Conservation (phyloP, 1,284 basidiomycete species). For the Quambalaria eucalypti region DNA sequence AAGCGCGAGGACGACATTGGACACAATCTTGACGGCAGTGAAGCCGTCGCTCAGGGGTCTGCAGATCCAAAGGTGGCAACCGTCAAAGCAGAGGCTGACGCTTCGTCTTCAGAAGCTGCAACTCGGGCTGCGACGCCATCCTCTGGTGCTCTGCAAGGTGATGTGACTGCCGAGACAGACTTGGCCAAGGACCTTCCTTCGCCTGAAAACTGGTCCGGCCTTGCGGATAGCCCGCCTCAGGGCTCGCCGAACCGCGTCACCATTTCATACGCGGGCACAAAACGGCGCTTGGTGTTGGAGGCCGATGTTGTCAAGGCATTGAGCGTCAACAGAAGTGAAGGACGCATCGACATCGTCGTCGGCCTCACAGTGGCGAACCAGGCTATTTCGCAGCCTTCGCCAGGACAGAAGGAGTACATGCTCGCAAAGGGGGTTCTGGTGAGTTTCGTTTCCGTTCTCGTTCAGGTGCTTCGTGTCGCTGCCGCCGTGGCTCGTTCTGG, state of each 20-base stretch:
- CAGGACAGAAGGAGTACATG: slow-evolving; percentile 51
- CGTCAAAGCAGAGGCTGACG: background rate
- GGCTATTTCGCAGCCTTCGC: slow-evolving; percentile 19
- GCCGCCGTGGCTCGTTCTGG: too few relatives aligned
- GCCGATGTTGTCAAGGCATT: slow-evolving; percentile 74
- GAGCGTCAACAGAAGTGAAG: slow-evolving; percentile 69
- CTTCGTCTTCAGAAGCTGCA: too few relatives aligned
- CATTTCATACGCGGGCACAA: slow-evolving; percentile 81
- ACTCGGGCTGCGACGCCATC: too few relatives aligned
- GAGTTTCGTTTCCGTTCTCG: slow-evolving; percentile 33
- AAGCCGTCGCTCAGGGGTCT: background rate
- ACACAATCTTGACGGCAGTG: background rate
- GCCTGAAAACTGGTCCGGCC: slow-evolving; percentile 5
- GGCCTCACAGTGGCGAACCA: slow-evolving; percentile 47
- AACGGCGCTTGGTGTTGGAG: slow-evolving; percentile 75
- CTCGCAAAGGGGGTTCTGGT: slow-evolving; percentile 63
- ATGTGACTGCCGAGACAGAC: too few relatives aligned
- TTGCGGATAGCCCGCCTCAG: slow-evolving; percentile 40
- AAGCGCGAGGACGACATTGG: background rate
- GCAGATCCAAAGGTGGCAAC: too few relatives aligned
- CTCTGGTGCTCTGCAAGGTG: too few relatives aligned
- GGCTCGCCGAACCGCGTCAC: slow-evolving; percentile 57
- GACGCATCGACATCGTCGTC: slow-evolving; percentile 72
- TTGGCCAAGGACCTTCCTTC: background rate
- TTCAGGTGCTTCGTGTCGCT: background rate